Conservation (phyloP, 2,329 filamentous ascomycete species). For the Ophiostoma quercus region DNA sequence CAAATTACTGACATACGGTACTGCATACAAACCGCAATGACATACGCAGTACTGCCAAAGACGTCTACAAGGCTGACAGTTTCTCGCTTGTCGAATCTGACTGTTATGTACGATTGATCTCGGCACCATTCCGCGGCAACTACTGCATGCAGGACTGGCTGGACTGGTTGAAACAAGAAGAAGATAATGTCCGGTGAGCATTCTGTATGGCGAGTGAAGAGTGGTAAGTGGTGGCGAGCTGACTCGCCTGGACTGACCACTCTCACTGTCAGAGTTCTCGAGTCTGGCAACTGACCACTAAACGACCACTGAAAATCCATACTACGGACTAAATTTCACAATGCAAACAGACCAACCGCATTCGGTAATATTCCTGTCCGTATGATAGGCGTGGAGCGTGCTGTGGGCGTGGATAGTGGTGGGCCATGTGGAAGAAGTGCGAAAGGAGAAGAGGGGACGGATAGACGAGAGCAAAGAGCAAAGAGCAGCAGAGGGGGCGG, state of each 20-base stretch:
- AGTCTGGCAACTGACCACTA: too few relatives aligned
- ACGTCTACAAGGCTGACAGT: background rate
- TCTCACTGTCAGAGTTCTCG: too few relatives aligned
- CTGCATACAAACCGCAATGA: too few relatives aligned
- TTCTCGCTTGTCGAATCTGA: background rate
- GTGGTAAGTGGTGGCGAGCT: background rate
- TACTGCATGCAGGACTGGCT: background rate
- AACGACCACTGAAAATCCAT: too few relatives aligned
- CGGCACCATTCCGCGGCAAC: background rate
- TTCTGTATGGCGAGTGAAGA: background rate
- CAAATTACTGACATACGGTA: too few relatives aligned
- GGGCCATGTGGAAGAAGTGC: background rate
- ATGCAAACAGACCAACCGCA: background rate
- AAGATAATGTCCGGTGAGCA: background rate
- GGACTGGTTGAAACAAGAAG: slow-evolving; percentile 4
- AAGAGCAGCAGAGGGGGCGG: background rate
- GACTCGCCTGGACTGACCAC: background rate
- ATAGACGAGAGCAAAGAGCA: background rate
- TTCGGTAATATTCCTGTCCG: background rate
- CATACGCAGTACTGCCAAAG: too few relatives aligned
- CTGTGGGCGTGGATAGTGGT: background rate
- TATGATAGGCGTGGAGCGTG: background rate
- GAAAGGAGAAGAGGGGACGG: background rate
- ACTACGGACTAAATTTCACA: too few relatives aligned
- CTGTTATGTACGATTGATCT: slow-evolving; percentile 8